Conservation (phyloP, 352 stramenopile genomes). For the Thraustochytrium striatum region DNA sequence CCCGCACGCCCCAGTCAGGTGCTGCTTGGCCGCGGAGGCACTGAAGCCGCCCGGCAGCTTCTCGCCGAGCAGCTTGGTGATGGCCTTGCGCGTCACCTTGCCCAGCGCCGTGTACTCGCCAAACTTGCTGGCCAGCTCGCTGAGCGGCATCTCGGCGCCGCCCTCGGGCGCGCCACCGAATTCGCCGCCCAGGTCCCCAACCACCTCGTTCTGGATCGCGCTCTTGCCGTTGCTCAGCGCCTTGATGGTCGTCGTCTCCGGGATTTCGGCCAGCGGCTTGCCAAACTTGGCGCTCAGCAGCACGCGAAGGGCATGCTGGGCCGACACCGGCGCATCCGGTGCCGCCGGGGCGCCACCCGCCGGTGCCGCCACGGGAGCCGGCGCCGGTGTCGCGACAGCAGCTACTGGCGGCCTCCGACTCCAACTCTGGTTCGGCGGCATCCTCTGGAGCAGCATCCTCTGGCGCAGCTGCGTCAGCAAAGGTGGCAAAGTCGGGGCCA, state of each 20-base stretch:
- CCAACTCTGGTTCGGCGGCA: conserved; percentile 16
- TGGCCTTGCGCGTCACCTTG: conserved; percentile 67
- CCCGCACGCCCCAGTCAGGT: conserved; percentile 68
- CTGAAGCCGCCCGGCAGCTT: conserved; percentile 76
- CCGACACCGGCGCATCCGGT: conserved; percentile 64
- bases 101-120: conserved; percentile 64
- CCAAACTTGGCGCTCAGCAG: conserved; percentile 70
- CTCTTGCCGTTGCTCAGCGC: conserved; percentile 72
- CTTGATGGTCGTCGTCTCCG: conserved; percentile 68
- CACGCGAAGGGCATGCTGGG: conserved; percentile 69
- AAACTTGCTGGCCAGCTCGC: conserved; percentile 67
- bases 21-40: conserved; percentile 67
- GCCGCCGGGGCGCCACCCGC: neutral
- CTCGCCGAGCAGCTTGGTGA: conserved; percentile 68
- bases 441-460: conserved; percentile 58
- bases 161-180: conserved; percentile 72
- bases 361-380: conserved; percentile 20
- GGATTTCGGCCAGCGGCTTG: conserved; percentile 67
- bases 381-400: conserved; percentile 52
- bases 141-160: conserved; percentile 69
- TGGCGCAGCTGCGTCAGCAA: conserved; percentile 53
- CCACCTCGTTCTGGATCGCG: conserved; percentile 76
- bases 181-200: conserved; percentile 78
- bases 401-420: neutral
- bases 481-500: conserved; percentile 6